Evolutionary conservation across 2,329 filamentous ascomycete genomes (phyloP).

Genomic region (Ophiostoma australiae): DNA sequence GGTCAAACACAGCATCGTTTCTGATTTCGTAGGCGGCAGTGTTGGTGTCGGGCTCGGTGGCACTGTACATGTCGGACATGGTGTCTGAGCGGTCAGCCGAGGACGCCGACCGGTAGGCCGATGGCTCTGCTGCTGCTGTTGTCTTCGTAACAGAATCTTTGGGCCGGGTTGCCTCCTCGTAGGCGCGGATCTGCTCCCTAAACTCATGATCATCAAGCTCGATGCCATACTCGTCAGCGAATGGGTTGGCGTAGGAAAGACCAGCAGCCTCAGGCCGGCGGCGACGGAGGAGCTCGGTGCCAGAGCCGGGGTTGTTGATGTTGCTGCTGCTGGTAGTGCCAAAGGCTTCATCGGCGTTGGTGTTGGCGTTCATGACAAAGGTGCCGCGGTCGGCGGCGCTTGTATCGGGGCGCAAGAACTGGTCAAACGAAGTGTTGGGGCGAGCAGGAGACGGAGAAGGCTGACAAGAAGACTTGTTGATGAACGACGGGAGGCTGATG

Average conservation of each 20-base stretch:
- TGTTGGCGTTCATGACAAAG: conserved; percentile 54
- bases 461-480: not conserved
- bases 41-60: conserved; percentile 38
- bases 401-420: conserved; percentile 51
- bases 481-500: conserved; percentile 14
- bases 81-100: conserved; percentile 46
- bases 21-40: not conserved
- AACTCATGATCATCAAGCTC: conserved; percentile 36
- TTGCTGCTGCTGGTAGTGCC: conserved; percentile 12
- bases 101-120: conserved; percentile 29
- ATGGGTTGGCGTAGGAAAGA: conserved; percentile 52
- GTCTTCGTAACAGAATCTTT: not conserved
- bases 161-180: not conserved
- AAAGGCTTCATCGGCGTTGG: conserved; percentile 37
- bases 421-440: conserved; percentile 47
- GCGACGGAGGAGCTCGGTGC: conserved; percentile 43
- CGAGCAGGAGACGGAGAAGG: conserved; percentile 21
- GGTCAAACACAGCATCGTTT: conserved; percentile 23
- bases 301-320: conserved; percentile 34
- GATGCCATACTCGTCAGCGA: conserved; percentile 53
- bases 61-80: conserved; percentile 46
- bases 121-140: not conserved
- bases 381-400: conserved; percentile 50
- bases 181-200: not conserved
- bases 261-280: conserved; percentile 43